Percentiles rank a stretch among this genome's conserved stretches.
Conservation (phyloP, 805 yeast species). For the Candida ovalis region DNA sequence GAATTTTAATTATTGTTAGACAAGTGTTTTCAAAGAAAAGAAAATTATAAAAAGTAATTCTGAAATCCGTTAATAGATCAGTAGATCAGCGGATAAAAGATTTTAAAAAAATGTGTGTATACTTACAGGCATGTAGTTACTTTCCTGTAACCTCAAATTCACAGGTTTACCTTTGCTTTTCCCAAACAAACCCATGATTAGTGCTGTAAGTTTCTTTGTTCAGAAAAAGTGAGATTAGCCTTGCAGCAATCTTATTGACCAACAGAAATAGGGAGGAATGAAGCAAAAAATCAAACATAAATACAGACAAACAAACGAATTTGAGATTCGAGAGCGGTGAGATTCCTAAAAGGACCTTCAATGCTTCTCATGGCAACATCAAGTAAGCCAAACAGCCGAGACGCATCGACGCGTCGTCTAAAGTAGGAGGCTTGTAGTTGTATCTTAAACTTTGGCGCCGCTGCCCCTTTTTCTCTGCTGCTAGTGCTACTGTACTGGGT, state of each 20-base stretch:
- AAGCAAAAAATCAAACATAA: neutral
- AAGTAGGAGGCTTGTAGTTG: neutral
- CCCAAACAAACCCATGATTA: constrained; percentile 17
- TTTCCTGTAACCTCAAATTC: constrained; percentile 17
- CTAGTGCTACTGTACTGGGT: too few species aligned
- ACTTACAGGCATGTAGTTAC: constrained; percentile 21
- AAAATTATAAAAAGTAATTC: neutral
- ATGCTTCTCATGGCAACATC: too few species aligned
- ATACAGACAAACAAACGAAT: neutral
- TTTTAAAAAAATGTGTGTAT: neutral
- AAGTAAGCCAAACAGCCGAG: neutral
- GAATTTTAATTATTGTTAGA: neutral
- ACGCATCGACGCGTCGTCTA: neutral
- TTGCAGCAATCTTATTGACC: neutral
- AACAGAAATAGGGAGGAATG: too few species aligned
- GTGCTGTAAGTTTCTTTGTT: neutral
- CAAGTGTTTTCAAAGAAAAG: neutral
- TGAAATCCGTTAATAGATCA: too few species aligned
- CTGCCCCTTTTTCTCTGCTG: too few species aligned
- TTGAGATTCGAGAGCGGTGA: neutral
- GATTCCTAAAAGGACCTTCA: too few species aligned
- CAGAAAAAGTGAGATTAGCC: neutral
- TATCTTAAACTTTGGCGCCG: too few species aligned
- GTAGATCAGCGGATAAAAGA: too few species aligned
- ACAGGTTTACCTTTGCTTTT: constrained; percentile 17